Evolutionary conservation across 768 basidiomycete species (phyloP), one percentile per base, ranked within the genome.

Genomic region (Pilatotrama ljubarskyi): DNA sequence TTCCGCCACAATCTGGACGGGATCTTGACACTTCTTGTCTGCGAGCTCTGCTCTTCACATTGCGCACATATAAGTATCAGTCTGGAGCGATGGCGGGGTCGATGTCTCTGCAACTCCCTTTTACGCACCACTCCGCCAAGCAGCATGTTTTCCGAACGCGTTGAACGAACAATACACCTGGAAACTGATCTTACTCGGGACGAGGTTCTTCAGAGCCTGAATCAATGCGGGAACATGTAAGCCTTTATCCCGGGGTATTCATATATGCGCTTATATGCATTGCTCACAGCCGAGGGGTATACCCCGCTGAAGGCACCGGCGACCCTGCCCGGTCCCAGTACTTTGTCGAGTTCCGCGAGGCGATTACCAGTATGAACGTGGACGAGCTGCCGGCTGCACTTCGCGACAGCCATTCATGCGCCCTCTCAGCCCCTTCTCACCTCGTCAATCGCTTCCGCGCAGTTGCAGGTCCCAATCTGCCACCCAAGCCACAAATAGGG

Each of bases 141-240:
- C 29, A 41, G 41, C 71, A 55, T 42, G 73, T 73, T 43, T 64
- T 63, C 36, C 68, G 51, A 73, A 68, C 65, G 77, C 71, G 57
- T 73, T 66, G 49, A 70, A 60, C 43, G 76, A 51, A 51, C 74
- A 68, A 48, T 77, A 71, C 60, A 64, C 51, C 42, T 70, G 52
- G 68, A 67, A 20, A 65, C 68, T 3, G 15, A 62, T 42, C 73
- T 62, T 17, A 73, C 74, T 15, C 48, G 43, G 14, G 51, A 52
- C 7, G 51, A 67, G 2, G 42, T 69, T 0, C 55, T 52, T 6
- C 20, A 49, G 14, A 48, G 51, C 0, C 65, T 66, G 56, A 26
- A 52, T 2, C 53, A 37, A 18, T 68, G 56, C 14, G 70, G 70
- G 8, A 40, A 64, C 26, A 67, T 71, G 70, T 71, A 13, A 32